Base-by-base conservation (phyloP, 2,329 filamentous ascomycete species). In the Hortaea werneckii region DNA sequence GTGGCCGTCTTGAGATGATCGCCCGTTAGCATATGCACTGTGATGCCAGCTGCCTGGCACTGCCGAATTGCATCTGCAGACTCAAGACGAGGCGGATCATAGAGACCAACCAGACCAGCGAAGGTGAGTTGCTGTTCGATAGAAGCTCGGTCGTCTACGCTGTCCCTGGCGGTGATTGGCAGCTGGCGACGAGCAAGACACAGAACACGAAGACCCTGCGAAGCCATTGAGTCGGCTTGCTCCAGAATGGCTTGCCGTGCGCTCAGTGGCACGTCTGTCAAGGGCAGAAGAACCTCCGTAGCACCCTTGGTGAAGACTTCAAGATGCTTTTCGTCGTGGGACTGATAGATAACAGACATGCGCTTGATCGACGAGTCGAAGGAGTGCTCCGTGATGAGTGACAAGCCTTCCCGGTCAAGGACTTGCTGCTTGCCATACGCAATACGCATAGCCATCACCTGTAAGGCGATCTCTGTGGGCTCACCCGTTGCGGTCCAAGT, bases 1-100 rank as follows among this genome's bases (percentile, higher is more conserved):
- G 78, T 77, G 28, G 85, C 86, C 1, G 85, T 92, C 45, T 83
- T 80, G 1, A 82, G 82, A 59, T 90, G 85, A 56, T 92, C 86
- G 47, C 86, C 86, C 13, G 86, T 92, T 29, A 90, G 74, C 85
- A 90, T 89, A 66, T 88, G 84, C 5, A 89, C 85, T 50, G 76
- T 76, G 61, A 89, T 87, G 41, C 85, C 85, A 29, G 85, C 85
- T 40, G 74, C 74, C 44, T 83, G 78, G 57, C 83, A 87, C 58
- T 82, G 76, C 26, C 71, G 71, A 47, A 89, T 85, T 5, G 85
- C 80, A 1, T 73, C 75, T 20, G 82, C 84, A 0, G 87, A 88
- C 67, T 94, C 87, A 2, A 79, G 78, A 1, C 87, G 85, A 46
- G 87, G 87, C 4, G 87, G 87, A 55, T 94, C 87, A 60, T 92